Evolutionary conservation across 139 green algal genomes (phyloP).

Genomic region (Chlamydomonas schloesseri): DNA sequence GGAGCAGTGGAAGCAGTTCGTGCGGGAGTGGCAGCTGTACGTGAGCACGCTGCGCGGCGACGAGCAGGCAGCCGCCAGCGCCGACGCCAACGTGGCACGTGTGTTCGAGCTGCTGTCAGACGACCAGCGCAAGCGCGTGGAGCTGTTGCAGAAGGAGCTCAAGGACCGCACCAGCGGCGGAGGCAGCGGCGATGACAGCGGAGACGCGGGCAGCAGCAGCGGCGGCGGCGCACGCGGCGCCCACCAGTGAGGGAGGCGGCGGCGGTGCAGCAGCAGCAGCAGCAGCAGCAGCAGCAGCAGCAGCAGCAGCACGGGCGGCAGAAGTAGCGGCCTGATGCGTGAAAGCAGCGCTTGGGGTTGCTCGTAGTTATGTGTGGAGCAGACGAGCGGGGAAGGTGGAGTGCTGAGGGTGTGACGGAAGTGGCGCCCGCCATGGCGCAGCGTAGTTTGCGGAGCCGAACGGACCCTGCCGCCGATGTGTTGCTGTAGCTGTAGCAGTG

Average conservation of each 20-base stretch:
- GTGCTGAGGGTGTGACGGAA: too few species aligned
- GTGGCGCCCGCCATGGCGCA: too few species aligned
- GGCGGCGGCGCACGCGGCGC: background rate
- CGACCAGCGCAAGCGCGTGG: conserved; percentile 72
- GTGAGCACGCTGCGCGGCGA: conserved; percentile 60
- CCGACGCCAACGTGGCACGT: conserved; percentile 7
- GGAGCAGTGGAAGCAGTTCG: conserved; percentile 81
- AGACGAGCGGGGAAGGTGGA: too few species aligned
- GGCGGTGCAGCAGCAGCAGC: too few species aligned
- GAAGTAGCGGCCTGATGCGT: too few species aligned
- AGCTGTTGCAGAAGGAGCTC: conserved; percentile 59
- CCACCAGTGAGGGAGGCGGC: background rate
- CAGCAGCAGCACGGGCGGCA: too few species aligned
- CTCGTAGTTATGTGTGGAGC: too few species aligned
- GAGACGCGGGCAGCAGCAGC: background rate
- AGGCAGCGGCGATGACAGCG: background rate
- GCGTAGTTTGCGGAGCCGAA: too few species aligned
- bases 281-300: too few species aligned
- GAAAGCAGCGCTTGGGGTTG: too few species aligned
- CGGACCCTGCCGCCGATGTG: too few species aligned
- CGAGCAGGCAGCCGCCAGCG: background rate
- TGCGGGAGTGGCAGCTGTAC: conserved; percentile 78
- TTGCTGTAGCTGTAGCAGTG: too few species aligned
- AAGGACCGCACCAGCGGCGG: background rate
- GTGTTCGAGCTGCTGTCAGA: conserved; percentile 51